Conservation (phyloP, 345 rosid species). For the Salix udensis region DNA sequence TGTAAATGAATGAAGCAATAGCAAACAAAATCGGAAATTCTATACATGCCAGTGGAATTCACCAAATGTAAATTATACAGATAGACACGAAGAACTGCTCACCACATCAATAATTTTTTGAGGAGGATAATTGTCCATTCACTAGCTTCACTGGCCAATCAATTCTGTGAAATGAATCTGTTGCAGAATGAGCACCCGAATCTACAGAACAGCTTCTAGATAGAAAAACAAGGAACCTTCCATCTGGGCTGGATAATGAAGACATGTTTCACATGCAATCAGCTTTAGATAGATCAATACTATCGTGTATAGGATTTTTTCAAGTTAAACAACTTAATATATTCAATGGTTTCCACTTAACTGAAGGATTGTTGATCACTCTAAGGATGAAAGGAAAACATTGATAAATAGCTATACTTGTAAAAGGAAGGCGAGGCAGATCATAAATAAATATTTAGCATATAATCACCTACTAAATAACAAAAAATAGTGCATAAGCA, state of each 20-base stretch:
- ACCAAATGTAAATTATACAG: not conserved
- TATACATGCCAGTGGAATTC: not conserved
- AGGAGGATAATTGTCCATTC: slow-evolving; percentile 38
- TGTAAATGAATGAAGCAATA: not conserved
- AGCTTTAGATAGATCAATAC: not conserved
- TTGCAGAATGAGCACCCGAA: slow-evolving; percentile 67
- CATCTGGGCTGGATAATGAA: slow-evolving; percentile 65
- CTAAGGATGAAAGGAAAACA: not conserved
- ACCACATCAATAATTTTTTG: slow-evolving; percentile 68
- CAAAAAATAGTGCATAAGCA: not conserved
- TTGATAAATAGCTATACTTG: not conserved
- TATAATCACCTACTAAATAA: not conserved
- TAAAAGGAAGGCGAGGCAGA: not conserved
- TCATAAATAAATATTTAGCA: not conserved
- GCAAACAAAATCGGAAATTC: not conserved
- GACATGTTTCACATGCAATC: slow-evolving; percentile 4
- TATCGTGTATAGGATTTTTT: not conserved
- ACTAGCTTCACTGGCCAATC: slow-evolving; percentile 70
- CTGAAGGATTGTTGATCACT: not conserved
- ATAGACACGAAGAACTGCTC: slow-evolving; percentile 34
- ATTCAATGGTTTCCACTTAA: not conserved
- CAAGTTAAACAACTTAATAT: not conserved
- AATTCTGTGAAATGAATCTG: slow-evolving; percentile 74
- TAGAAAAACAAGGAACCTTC: slow-evolving; percentile 66
- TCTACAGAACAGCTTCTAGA: slow-evolving; percentile 74